Evolutionary conservation across 2,329 filamentous ascomycete species (phyloP), one percentile per base, ranked within the genome.

Genomic region (Dactylonectria estremocensis): DNA sequence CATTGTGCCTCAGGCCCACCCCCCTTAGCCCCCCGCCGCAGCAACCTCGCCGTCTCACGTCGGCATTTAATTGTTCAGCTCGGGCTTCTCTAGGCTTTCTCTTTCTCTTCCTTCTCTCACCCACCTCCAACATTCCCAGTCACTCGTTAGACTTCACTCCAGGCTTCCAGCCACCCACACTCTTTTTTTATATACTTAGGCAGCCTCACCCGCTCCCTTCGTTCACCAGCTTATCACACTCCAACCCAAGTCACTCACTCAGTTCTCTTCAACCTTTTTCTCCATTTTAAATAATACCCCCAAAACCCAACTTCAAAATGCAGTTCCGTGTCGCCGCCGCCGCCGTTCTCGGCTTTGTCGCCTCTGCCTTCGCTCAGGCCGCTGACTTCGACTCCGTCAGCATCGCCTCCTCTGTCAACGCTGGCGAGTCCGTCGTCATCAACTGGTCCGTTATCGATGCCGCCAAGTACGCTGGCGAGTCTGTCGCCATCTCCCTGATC

Each of bases 381-480:
- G 64, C 80, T n/a, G 85, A 84, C 76, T 91, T 90, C 80, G 84
- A 89, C 77, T 79, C 83, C 76, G 82, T 91, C 77, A 82, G 76
- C 73, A 80, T 80, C 67, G 89, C 89, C 67, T 70, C 74, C 35
- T 46, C 81, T 58, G 80, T 80, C 73, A 79, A 87, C 70, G 61
- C 78, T 35, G 85, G 87, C 48, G 89, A 89, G 73, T 70, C 81
- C 73, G 79, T 84, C 77, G 79, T 80, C 69, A 83, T 91, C 77
- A 78, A 80, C 71, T 91, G 89, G 89, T 70, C 80, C 31, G 77
- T 80, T 58, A 77, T 80, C 63, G 75, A 8, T 43, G 14, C 14
- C 40, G 16, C 80, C 59, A 73, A 80, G 67, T 84, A 83, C 79
- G 77, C 78, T 49, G 83, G 80, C 67, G 78, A 81, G 49, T 82